Evolutionary conservation across 2,329 filamentous ascomycete species (phyloP), one percentile per base, ranked within the genome.

Genomic region (Stachybotrys chartarum): DNA sequence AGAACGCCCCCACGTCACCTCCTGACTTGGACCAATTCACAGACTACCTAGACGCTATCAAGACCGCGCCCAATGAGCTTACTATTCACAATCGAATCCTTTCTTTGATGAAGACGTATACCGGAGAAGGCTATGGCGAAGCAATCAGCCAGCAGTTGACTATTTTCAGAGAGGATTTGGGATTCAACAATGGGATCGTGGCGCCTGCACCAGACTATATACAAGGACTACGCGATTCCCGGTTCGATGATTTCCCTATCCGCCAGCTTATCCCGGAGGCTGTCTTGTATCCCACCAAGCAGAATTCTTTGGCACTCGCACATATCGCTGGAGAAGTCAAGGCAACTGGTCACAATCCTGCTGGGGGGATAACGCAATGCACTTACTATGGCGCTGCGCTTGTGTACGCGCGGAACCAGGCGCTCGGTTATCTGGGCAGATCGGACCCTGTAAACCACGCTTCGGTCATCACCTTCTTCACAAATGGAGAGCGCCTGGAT

Each of bases 281-380:
- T 1, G 56, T 59, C 10, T 58, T 68, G 10, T 58, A 59, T 48
- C 55, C 58, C 51, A 56, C 63, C 17, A 16, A 58, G 6, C 45
- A 52, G 1, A 0, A n/a, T n/a, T 68, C 66, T 12, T 3, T 67
- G 4, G 57, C 61, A 6, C 55, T 69, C 8, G 61, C 68, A 5
- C 68, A 68, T 31, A 3, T 69, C 1, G 61, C 63, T 7, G 67
- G 64, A 5, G 66, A 69, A 32, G 64, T 58, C 42, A 63, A 63
- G 45, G 55, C 51, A 5, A 48, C 17, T 6, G 54, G 53, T 6
- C 55, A 57, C 7, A 35, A 60, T 49, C 55, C 61, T 57, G 35
- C 52, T 16, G 6, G 55, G 42, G 64, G 62, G 10, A 56, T 32
- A 48, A 16, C 61, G 11, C 59, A 61, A 52, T 58, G 60, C 51